phyloP scores from a whole-genome alignment of 352 stramenopile genomes.

The Aphanomyces stellatus region DNA sequence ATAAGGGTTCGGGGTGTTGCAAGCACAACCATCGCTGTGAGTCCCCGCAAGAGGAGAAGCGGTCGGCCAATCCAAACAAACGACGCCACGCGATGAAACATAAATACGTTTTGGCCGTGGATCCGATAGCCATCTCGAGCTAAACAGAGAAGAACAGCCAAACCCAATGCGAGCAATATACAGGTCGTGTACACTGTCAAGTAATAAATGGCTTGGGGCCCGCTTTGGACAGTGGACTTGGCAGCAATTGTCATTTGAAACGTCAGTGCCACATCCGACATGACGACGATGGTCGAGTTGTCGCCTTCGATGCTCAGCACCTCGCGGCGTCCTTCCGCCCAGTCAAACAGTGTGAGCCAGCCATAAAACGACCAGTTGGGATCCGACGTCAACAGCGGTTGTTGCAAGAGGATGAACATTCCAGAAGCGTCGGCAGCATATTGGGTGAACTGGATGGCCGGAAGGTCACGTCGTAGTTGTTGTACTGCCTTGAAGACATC shows the following conservation, averaged over 20 bases:
- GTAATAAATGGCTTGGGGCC: background rate
- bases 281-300: background rate
- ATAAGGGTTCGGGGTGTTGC: background rate
- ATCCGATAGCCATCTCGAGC: background rate
- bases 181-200: background rate
- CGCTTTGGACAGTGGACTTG: background rate
- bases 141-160: background rate
- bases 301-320: constrained; percentile 5
- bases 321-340: background rate
- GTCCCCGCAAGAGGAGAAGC: background rate
- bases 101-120: background rate
- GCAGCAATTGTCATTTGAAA: background rate
- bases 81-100: background rate
- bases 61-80: background rate
- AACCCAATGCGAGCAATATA: background rate
- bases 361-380: constrained; percentile 1
- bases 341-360: background rate
- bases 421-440: background rate
- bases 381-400: background rate
- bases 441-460: background rate
- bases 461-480: background rate
- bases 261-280: background rate
- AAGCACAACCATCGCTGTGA: background rate
- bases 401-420: background rate
- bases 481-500: background rate